Evolutionary conservation across 2,329 filamentous ascomycete species (phyloP).

Genomic region (Podosphaera aphanis): DNA sequence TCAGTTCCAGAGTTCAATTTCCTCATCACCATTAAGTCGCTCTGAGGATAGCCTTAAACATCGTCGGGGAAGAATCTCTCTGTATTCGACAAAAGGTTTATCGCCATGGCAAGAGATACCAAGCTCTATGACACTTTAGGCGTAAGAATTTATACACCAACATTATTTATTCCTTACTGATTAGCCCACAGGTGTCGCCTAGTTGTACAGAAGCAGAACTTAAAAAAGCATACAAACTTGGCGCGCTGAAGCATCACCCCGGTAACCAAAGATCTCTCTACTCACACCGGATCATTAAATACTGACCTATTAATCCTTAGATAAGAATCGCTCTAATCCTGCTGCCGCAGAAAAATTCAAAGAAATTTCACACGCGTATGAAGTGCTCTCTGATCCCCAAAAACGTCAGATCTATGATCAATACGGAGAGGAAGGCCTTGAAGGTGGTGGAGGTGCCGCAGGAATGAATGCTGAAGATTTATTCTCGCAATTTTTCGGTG

Average conservation of each 20-base stretch:
- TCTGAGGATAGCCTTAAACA: no score
- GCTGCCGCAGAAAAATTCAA: constrained; percentile 96
- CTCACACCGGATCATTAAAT: constrained; percentile 1
- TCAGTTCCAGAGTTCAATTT: no score
- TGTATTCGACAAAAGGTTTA: background rate
- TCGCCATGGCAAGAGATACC: constrained; percentile 49
- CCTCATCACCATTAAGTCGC: background rate
- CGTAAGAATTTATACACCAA: constrained; percentile 24
- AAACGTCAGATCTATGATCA: constrained; percentile 89
- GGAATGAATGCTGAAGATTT: constrained; percentile 93
- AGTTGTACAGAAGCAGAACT: constrained; percentile 65
- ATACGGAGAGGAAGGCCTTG: constrained; percentile 89
- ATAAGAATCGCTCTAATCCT: constrained; percentile 91
- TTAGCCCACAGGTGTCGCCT: constrained; percentile 40
- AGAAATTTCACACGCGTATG: constrained; percentile 86
- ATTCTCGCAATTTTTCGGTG: constrained; percentile 91
- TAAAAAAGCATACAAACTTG: constrained; percentile 74
- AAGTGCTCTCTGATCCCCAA: constrained; percentile 75
- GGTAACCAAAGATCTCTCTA: constrained; percentile 26
- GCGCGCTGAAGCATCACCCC: constrained; percentile 65
- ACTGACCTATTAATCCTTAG: constrained; percentile 22
- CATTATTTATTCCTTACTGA: constrained; percentile 3
- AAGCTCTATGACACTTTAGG: constrained; percentile 60
- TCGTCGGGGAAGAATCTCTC: background rate
- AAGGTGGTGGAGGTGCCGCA: constrained; percentile 54